These are phyloP conservation scores for Ophiostoma angusticollis DNA, from an alignment of 2,329 filamentous ascomycete genomes.

Conservation along the genomic window DNA sequence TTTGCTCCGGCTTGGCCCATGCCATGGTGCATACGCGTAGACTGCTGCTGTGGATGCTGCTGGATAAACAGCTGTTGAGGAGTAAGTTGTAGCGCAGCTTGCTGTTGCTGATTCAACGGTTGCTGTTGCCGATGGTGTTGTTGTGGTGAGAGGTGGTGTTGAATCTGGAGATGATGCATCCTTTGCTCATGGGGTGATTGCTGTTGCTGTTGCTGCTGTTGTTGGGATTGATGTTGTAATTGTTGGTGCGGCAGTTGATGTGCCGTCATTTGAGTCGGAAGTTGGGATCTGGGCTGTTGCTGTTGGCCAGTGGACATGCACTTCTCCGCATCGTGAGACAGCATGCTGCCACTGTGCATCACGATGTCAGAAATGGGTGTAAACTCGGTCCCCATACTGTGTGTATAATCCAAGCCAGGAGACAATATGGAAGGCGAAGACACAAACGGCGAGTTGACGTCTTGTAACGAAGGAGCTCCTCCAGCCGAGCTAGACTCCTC, in stretches of 20 bases:
- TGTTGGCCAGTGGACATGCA: not conserved
- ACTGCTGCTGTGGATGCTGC: conserved; percentile 20
- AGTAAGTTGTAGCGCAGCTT: too few species aligned
- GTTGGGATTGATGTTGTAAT: conserved; percentile 15
- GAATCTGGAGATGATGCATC: conserved; percentile 5
- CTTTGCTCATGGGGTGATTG: conserved; percentile 5
- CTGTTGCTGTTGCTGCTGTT: conserved; percentile 3
- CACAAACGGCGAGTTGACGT: conserved; percentile 38
- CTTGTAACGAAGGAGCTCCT: conserved; percentile 22
- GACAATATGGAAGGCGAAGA: conserved; percentile 43
- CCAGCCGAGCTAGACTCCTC: conserved; percentile 29
- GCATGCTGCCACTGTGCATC: conserved; percentile 25
- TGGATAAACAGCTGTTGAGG: conserved; percentile 5
- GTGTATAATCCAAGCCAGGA: conserved; percentile 36
- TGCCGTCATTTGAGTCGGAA: conserved; percentile 13
- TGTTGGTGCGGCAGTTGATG: conserved; percentile 6
- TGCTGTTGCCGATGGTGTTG: conserved; percentile 7
- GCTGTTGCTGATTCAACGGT: not conserved
- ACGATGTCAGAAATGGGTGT: conserved; percentile 40
- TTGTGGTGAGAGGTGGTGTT: conserved; percentile 19
- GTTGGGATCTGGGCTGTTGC: conserved; percentile 12
- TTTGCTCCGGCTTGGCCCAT: conserved; percentile 21
- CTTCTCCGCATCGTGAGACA: not conserved
- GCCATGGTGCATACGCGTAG: conserved; percentile 22
- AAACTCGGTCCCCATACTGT: conserved; percentile 30